These are phyloP conservation scores for Chloromonas sp. DNA, from an alignment of 163 green algal genomes.

Conservation along the genomic window DNA sequence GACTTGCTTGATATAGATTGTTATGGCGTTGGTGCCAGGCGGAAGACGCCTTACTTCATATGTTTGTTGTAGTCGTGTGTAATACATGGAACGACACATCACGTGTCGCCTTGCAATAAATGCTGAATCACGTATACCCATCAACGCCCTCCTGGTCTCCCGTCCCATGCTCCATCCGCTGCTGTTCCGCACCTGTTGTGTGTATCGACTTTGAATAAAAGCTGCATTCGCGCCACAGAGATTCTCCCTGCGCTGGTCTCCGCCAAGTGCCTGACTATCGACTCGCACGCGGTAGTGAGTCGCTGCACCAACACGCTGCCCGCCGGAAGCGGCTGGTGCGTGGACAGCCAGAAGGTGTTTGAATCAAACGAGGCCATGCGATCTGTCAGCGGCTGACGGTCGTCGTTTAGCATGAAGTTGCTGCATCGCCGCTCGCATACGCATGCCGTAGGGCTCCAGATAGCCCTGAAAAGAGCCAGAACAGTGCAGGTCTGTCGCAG, in stretches of 20 bases:
- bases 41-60: background rate
- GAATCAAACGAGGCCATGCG: constrained; percentile 19
- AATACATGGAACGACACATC: background rate
- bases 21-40: background rate
- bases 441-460: constrained; percentile 16
- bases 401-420: constrained; percentile 15
- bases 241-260: constrained; percentile 16
- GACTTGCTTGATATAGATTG: background rate
- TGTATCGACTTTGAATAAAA: constrained; percentile 24
- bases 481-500: background rate
- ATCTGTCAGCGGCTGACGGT: constrained; percentile 9
- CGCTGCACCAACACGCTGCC: constrained; percentile 15
- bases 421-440: constrained; percentile 24
- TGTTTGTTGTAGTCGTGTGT: background rate
- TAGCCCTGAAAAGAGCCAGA: background rate
- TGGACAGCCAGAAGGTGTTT: constrained; percentile 11
- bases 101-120: too few relatives aligned
- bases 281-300: constrained; percentile 14
- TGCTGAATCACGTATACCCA: too few relatives aligned
- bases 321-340: constrained; percentile 5
- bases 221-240: constrained; percentile 21
- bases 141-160: background rate
- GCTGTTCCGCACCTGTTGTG: constrained; percentile 3
- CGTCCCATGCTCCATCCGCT: background rate
- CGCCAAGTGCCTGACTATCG: constrained; percentile 17